These are phyloP conservation scores for Adenanthera pavonina DNA, from an alignment of 306 rosid species.

Conservation along the genomic window DNA sequence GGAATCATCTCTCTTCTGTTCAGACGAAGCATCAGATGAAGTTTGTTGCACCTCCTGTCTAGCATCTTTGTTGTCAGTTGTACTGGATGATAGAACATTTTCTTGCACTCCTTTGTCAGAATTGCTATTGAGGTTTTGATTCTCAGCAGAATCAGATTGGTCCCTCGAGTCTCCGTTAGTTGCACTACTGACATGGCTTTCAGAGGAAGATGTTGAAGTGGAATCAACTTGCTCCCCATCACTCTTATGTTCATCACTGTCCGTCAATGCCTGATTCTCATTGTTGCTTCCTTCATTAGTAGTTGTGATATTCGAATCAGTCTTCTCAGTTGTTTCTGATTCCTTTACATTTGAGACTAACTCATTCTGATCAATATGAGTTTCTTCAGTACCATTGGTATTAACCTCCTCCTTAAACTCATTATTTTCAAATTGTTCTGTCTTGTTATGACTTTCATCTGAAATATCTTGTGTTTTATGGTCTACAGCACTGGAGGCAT, in stretches of 20 bases:
- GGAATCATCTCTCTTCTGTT: slow-evolving; percentile 60
- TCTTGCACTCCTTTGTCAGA: slow-evolving; percentile 47
- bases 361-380: slow-evolving; percentile 37
- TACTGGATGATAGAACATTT: slow-evolving; percentile 43
- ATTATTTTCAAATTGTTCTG: slow-evolving; percentile 48
- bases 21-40: slow-evolving; percentile 61
- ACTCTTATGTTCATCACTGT: slow-evolving; percentile 46
- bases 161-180: slow-evolving; percentile 48
- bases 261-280: slow-evolving; percentile 45
- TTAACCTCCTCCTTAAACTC: slow-evolving; percentile 51
- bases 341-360: slow-evolving; percentile 14
- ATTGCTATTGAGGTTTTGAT: slow-evolving; percentile 43
- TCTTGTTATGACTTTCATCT: slow-evolving; percentile 49
- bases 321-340: slow-evolving; percentile 43
- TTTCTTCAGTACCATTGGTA: slow-evolving; percentile 44
- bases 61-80: slow-evolving; percentile 46
- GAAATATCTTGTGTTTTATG: slow-evolving; percentile 49
- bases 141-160: slow-evolving; percentile 38
- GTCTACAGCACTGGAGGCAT: slow-evolving; percentile 82
- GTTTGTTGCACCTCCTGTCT: slow-evolving; percentile 52
- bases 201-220: slow-evolving; percentile 42
- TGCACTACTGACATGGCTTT: slow-evolving; percentile 42
- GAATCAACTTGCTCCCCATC: slow-evolving; percentile 49
- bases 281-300: slow-evolving; percentile 44
- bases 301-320: slow-evolving; percentile 41